phyloP scores from a whole-genome alignment of 345 rosid species.

The Syzygium aromaticum region DNA sequence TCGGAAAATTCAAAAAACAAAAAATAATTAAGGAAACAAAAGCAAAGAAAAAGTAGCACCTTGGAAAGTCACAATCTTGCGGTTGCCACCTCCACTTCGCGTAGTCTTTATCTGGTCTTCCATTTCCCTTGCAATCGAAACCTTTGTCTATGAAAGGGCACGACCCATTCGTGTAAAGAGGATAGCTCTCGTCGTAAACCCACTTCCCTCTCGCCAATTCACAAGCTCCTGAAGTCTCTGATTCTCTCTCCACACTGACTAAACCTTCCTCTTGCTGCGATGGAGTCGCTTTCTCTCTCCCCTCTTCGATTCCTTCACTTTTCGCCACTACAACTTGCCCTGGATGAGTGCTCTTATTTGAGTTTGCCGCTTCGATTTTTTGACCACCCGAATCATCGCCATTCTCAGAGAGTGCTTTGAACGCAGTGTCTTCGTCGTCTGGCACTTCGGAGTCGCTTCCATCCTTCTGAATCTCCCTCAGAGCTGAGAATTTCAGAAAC shows the following conservation, averaged over 20 bases:
- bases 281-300: conserved; percentile 12
- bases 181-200: conserved; percentile 69
- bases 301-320: conserved; percentile 3
- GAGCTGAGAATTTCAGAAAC: conserved; percentile 16
- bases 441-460: conserved; percentile 5
- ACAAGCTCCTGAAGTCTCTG: conserved; percentile 26
- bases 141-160: conserved; percentile 95
- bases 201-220: conserved; percentile 72
- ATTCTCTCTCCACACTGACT: conserved; percentile 1
- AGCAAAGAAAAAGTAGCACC: conserved; percentile 28
- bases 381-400: conserved; percentile 11
- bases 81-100: conserved; percentile 90
- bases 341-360: neutral
- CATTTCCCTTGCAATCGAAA: conserved; percentile 71
- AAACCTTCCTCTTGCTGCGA: neutral
- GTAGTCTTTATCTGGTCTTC: conserved; percentile 57
- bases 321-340: conserved; percentile 20
- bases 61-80: conserved; percentile 62
- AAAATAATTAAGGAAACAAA: neutral
- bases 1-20: neutral
- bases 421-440: neutral
- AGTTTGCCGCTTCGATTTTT: conserved; percentile 1
- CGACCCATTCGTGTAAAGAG: conserved; percentile 62
- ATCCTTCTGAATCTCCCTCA: neutral
- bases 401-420: neutral